These are phyloP conservation scores for Colletotrichum chrysophilum DNA, from an alignment of 2,329 filamentous ascomycete species.

Conservation along the genomic window DNA sequence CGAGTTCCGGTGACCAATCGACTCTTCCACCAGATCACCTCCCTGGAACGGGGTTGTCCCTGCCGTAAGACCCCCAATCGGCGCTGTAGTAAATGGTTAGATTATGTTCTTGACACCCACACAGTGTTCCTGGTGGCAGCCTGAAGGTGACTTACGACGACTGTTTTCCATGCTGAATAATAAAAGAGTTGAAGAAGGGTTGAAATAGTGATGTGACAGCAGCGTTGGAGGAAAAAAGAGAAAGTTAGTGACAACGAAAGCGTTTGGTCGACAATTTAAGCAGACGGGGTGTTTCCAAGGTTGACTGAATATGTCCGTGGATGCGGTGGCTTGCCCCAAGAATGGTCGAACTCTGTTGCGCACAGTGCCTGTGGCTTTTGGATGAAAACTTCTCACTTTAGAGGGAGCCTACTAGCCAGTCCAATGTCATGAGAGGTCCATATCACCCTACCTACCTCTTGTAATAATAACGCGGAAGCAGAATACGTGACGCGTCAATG, in stretches of 20 bases:
- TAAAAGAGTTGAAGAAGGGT: background rate
- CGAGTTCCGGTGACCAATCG: background rate
- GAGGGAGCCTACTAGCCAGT: background rate
- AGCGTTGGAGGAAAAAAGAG: too few species aligned
- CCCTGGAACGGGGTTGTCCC: too few species aligned
- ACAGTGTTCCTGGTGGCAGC: background rate
- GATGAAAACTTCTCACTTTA: background rate
- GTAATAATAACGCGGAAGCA: background rate
- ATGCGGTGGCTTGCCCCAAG: background rate
- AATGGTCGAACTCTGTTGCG: background rate
- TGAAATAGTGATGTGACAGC: background rate
- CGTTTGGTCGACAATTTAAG: background rate
- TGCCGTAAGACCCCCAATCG: too few species aligned
- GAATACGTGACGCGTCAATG: background rate
- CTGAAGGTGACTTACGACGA: background rate
- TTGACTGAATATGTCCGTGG: background rate
- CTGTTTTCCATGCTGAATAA: background rate
- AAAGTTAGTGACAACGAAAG: background rate
- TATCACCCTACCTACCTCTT: background rate
- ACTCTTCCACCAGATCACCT: background rate
- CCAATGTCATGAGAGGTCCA: background rate
- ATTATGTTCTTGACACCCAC: background rate
- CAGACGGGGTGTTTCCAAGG: background rate
- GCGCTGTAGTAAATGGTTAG: background rate
- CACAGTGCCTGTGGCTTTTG: background rate